Conservation (phyloP, 306 rosid genomes). For the Cotoneaster glaucophyllus region DNA sequence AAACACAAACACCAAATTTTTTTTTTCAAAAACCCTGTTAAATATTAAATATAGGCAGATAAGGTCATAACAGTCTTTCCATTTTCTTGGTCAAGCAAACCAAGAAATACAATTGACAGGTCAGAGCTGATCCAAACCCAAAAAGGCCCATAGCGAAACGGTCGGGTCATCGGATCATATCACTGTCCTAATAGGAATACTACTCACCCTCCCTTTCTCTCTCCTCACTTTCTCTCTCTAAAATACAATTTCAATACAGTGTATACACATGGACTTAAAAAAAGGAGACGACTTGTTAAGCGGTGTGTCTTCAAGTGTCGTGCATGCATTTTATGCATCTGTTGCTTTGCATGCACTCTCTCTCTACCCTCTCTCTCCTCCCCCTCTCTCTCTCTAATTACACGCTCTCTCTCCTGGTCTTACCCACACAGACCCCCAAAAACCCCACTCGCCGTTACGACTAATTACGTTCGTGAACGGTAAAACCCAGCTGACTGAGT, state of each 20-base stretch:
- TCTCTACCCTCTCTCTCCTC: background rate
- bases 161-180: background rate
- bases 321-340: background rate
- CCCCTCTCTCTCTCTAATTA: background rate
- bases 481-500: slow-evolving; percentile 5
- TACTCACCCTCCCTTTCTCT: background rate
- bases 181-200: background rate
- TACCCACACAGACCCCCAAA: background rate
- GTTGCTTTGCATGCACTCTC: background rate
- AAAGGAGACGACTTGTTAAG: background rate
- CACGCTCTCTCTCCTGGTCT: background rate
- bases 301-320: background rate
- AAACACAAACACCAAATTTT: background rate
- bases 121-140: background rate
- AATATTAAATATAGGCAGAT: background rate
- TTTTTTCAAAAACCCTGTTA: background rate
- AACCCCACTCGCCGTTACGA: background rate
- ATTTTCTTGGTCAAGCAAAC: background rate
- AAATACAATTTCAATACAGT: background rate
- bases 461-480: background rate
- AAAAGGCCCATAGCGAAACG: background rate
- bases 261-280: background rate
- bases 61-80: background rate
- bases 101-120: background rate
- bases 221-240: background rate